These are phyloP conservation scores for Metschnikowia borealis DNA, from an alignment of 805 yeast species.

Conservation along the genomic window DNA sequence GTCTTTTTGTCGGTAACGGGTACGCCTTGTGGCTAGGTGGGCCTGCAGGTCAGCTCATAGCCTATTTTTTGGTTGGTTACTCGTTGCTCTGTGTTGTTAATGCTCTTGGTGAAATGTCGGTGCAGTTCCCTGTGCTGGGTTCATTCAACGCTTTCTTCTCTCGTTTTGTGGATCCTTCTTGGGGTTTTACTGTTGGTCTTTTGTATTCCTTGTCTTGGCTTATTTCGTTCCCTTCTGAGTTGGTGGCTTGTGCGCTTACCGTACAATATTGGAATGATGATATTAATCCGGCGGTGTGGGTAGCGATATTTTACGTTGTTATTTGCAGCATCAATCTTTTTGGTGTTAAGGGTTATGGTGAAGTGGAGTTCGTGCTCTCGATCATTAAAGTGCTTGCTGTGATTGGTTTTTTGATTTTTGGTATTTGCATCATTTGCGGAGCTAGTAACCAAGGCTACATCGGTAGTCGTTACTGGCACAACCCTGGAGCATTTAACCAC, in stretches of 20 bases:
- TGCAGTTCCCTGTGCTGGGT: constrained; percentile 21
- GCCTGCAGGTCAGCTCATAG: constrained; percentile 20
- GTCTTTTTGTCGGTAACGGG: constrained; percentile 34
- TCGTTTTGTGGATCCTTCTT: constrained; percentile 20
- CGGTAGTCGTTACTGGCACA: constrained; percentile 48
- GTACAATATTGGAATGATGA: constrained; percentile 32
- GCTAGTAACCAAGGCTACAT: constrained; percentile 45
- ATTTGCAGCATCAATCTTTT: constrained; percentile 33
- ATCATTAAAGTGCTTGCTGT: constrained; percentile 27
- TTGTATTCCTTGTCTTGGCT: constrained; percentile 29
- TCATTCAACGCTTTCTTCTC: constrained; percentile 21
- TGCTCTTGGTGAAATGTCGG: constrained; percentile 22
- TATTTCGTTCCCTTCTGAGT: constrained; percentile 30
- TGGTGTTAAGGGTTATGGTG: constrained; percentile 33
- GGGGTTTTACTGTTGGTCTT: constrained; percentile 23
- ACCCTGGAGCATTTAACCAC: constrained; percentile 53
- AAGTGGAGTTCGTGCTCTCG: constrained; percentile 24
- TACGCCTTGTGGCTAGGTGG: constrained; percentile 19
- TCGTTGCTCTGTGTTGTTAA: constrained; percentile 19
- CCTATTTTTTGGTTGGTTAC: constrained; percentile 19
- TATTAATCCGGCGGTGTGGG: constrained; percentile 36
- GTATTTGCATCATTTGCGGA: constrained; percentile 38
- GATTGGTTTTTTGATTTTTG: constrained; percentile 23
- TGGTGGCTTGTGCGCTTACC: constrained; percentile 33
- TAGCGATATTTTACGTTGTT: constrained; percentile 30